Conservation (phyloP, 805 yeast genomes). For the Wickerhamomyces chaumierensis region DNA sequence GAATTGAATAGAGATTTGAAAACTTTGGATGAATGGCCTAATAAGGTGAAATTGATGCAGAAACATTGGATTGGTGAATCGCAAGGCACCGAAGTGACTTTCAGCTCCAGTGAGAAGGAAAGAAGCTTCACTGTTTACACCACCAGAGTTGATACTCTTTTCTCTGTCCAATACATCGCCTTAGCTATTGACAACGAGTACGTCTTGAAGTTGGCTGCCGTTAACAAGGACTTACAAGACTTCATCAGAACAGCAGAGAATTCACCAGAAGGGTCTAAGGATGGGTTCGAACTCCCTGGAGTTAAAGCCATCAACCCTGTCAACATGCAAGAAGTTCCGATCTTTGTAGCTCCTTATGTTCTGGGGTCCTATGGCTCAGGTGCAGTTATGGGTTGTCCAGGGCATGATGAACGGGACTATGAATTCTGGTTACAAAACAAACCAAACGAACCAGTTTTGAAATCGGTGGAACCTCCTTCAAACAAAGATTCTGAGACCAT, state of each 20-base stretch:
- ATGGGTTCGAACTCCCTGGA: slow-evolving; percentile 42
- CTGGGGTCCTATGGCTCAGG: slow-evolving; percentile 77
- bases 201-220: slow-evolving; percentile 26
- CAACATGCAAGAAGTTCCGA: slow-evolving; percentile 41
- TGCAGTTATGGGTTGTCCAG: slow-evolving; percentile 98
- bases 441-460: slow-evolving; percentile 23
- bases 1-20: slow-evolving; percentile 56
- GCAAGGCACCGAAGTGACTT: slow-evolving; percentile 60
- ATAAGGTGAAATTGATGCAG: slow-evolving; percentile 83
- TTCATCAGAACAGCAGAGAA: slow-evolving; percentile 33
- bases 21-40: slow-evolving; percentile 69
- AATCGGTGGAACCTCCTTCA: slow-evolving; percentile 9
- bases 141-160: slow-evolving; percentile 82
- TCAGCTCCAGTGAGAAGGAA: slow-evolving; percentile 23
- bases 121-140: slow-evolving; percentile 51
- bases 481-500: slow-evolving; percentile 2
- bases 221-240: slow-evolving; percentile 28
- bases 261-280: slow-evolving; percentile 37
- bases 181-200: slow-evolving; percentile 63
- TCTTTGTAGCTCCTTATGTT: slow-evolving; percentile 88
- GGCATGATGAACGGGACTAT: slow-evolving; percentile 76
- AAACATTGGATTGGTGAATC: slow-evolving; percentile 90
- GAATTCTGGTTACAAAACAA: slow-evolving; percentile 67
- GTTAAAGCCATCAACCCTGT: slow-evolving; percentile 52
- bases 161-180: slow-evolving; percentile 75